Evolutionary conservation across 495 filamentous ascomycete species (phyloP), one percentile per base, ranked within the genome.

Genomic region (Penicillium argentinense): DNA sequence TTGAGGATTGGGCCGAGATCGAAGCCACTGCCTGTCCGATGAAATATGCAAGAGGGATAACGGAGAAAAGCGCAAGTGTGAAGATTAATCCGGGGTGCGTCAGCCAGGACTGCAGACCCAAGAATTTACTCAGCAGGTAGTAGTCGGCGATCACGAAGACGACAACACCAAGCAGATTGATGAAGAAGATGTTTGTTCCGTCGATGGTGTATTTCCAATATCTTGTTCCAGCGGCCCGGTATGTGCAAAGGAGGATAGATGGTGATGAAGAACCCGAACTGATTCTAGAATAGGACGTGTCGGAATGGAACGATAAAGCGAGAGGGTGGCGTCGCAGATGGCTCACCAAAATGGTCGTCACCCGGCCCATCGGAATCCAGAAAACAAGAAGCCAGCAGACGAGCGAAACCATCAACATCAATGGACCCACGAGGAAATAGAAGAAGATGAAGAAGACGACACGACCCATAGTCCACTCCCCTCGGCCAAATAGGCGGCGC

Each of bases 131-230:
- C 18, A 99, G 75, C 19, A 97, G 74, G 47, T 77, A 84, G 75
- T 91, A 96, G 70, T 99, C 93, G 53, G 92, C 84, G 51, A 97
- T 92, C 57, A 88, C 88, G 56, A 99, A 96, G 13, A 87, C 67
- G 32, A 97, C 92, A 24, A 99, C 78, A 16, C 79, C 84, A 67
- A 97, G 87, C 33, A 99, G 77, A 60, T 99, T 99, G 72, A 99
- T 95, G 57, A 99, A 82, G 69, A 97, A 97, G 59, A 99, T 92
- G 69, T 99, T 99, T 34, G 95, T 97, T 42, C 93, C 93, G 56
- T 97, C 93, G 48, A 99, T 77, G 11, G 93, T 99, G 66, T 99
- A 99, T 64, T 97, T 99, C 90, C 95, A 99, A 70, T 99, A 99
- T 66, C 92, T 90, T 36, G 84, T 69, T 16, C 93, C 93, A 11